Evolutionary conservation across 1,284 basidiomycete species (phyloP).

Genomic region (Phenoliferia sp.): DNA sequence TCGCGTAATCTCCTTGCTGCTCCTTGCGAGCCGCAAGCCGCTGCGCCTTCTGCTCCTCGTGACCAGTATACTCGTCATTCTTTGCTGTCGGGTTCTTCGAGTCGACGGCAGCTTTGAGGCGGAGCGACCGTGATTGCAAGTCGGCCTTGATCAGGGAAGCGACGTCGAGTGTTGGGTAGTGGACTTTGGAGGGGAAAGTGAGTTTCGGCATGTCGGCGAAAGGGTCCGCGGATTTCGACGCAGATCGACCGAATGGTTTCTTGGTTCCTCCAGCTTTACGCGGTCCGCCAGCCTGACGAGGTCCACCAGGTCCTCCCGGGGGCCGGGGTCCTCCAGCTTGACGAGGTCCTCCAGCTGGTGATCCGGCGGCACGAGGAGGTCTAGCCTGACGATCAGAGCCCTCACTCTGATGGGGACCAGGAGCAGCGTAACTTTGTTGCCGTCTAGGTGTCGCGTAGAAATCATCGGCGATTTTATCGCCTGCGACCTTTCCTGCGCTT

Average conservation of each 20-base stretch:
- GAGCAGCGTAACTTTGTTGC: no score
- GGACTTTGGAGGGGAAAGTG: not conserved
- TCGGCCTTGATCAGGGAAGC: slow-evolving; percentile 2
- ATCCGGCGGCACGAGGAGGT: not conserved
- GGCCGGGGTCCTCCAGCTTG: not conserved
- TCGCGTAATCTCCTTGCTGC: not conserved
- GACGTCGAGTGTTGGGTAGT: slow-evolving; percentile 2
- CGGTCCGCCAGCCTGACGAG: not conserved
- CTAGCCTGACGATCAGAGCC: not conserved
- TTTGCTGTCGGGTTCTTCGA: not conserved
- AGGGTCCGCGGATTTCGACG: not conserved
- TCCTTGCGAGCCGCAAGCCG: not conserved
- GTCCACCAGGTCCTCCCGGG: not conserved
- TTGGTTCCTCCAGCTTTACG: not conserved
- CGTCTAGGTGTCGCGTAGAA: no score
- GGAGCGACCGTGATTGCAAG: not conserved
- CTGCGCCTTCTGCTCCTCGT: not conserved
- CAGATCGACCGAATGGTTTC: not conserved
- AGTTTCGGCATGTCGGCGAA: not conserved
- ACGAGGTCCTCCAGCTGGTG: not conserved
- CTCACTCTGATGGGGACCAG: not conserved
- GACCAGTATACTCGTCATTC: not conserved
- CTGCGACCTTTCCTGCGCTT: not conserved
- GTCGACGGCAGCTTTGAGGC: not conserved
- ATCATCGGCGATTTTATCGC: not conserved